Evolutionary conservation across 495 filamentous ascomycete genomes (phyloP).

Genomic region (Penicillium angulare): DNA sequence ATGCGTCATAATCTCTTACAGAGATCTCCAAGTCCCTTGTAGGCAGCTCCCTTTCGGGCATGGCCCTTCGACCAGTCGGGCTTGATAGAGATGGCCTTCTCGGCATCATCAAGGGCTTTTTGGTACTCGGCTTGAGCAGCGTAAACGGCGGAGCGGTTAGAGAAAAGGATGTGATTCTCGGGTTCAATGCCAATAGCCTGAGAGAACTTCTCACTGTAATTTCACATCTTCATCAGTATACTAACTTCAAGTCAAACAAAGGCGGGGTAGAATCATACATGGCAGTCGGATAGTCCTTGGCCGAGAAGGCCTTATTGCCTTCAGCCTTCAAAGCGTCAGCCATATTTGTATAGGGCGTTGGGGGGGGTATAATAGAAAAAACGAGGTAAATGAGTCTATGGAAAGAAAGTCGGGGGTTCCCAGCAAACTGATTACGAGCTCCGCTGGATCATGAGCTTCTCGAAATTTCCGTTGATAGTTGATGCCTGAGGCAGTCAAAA

Average conservation of each 20-base stretch:
- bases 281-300: slow-evolving; percentile 93
- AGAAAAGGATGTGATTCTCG: slow-evolving; percentile 92
- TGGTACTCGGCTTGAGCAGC: slow-evolving; percentile 85
- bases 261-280: slow-evolving; percentile 64
- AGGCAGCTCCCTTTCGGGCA: slow-evolving; percentile 85
- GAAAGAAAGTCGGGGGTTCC: slow-evolving; percentile 1
- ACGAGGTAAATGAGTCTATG: slow-evolving; percentile 2
- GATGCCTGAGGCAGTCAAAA: slow-evolving; percentile 29
- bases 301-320: slow-evolving; percentile 96
- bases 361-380: slow-evolving; percentile 8
- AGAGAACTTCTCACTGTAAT: slow-evolving; percentile 80
- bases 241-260: slow-evolving; percentile 11
- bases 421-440: slow-evolving; percentile 22
- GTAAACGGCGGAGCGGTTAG: slow-evolving; percentile 95
- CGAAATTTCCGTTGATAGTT: slow-evolving; percentile 46
- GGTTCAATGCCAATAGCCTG: slow-evolving; percentile 89
- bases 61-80: slow-evolving; percentile 98
- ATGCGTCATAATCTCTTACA: slow-evolving; percentile 37
- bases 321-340: slow-evolving; percentile 79
- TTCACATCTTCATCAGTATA: slow-evolving; percentile 11
- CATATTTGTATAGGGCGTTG: too few relatives aligned
- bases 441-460: slow-evolving; percentile 37
- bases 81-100: slow-evolving; percentile 89
- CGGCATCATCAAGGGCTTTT: slow-evolving; percentile 82
- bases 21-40: slow-evolving; percentile 83